Percentiles rank a stretch among this genome's conserved stretches.
phyloP scores from a whole-genome alignment of 1,284 basidiomycete species.

The Malassezia dermatis region DNA sequence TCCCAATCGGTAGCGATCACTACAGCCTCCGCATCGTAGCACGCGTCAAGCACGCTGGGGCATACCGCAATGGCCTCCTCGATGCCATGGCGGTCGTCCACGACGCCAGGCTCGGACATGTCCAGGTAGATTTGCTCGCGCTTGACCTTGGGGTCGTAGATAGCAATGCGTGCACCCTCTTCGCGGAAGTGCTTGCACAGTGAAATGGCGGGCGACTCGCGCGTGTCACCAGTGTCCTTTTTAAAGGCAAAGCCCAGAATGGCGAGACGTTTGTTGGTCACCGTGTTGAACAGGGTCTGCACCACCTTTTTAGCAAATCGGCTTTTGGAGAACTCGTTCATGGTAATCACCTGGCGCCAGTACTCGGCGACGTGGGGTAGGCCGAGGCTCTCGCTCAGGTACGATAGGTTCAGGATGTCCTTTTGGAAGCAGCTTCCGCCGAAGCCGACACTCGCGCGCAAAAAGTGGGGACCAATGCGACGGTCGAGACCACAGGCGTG shows the following conservation, averaged over 20 bases:
- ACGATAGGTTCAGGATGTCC: slow-evolving; percentile 96
- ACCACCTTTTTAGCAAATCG: slow-evolving; percentile 50
- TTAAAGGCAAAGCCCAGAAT: slow-evolving; percentile 68
- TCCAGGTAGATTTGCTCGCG: slow-evolving; percentile 53
- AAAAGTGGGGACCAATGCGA: slow-evolving; percentile 87
- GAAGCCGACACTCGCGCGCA: slow-evolving; percentile 90
- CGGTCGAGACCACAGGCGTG: slow-evolving; percentile 85
- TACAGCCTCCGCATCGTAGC: slow-evolving; percentile 77
- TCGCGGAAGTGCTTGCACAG: slow-evolving; percentile 84
- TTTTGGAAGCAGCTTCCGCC: slow-evolving; percentile 85
- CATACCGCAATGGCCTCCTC: slow-evolving; percentile 76
- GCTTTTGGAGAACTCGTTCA: slow-evolving; percentile 46
- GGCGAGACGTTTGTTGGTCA: slow-evolving; percentile 89
- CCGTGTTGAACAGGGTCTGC: slow-evolving; percentile 85
- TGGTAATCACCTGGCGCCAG: slow-evolving; percentile 57
- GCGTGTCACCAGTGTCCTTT: slow-evolving; percentile 50
- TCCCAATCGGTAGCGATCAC: slow-evolving; percentile 66
- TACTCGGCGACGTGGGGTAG: slow-evolving; percentile 95
- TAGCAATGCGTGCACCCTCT: slow-evolving; percentile 72
- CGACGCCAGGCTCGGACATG: slow-evolving; percentile 51
- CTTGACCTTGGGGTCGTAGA: slow-evolving; percentile 80
- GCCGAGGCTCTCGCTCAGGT: slow-evolving; percentile 77
- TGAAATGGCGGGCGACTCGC: slow-evolving; percentile 92
- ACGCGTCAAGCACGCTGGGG: slow-evolving; percentile 70
- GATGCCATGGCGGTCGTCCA: slow-evolving; percentile 56